Evolutionary conservation across 805 yeast genomes (phyloP), one percentile per base, ranked within the genome.

Genomic region (Hanseniaspora taiwanica): DNA sequence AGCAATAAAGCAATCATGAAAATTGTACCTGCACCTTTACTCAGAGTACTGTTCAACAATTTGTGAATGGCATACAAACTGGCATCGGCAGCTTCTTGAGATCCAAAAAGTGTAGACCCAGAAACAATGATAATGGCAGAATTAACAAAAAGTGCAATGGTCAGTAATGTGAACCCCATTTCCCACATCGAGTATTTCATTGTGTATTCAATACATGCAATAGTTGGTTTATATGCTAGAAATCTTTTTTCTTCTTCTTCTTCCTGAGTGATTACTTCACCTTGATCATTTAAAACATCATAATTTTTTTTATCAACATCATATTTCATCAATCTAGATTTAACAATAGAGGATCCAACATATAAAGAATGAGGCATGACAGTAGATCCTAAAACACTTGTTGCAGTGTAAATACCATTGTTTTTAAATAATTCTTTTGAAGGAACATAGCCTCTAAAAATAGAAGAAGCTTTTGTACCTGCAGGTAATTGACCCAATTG

Each of bases 341-440:
- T 94, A 10, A 84, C 95, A 42, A 85, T 65, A n/a, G 86, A 93
- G 0, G 89, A 79, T 0, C 95, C 95, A 40, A 85, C 64, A 53
- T 81, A 85, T 37, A 85, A 64, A 3, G 87, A 78, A 55, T 85
- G 95, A 4, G 95, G 95, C 95, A 85, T 85, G 20, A 85, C 94
- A 0, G 94, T 85, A 12, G 95, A 95, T 43, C 95, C 96, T 36
- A 84, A 66, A 43, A 85, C 81, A 10, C 93, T 91, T 45, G 84
- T 69, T 20, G 87, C 76, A 32, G 79, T 63, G 51, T 77, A 82
- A 35, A 82, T 62, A 4, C 93, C 89, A 52, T 72, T 69, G 50
- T 71, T 72, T 47, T 72, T 74, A 35, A 65, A 62, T 54, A 74
- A 57, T 20, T 61, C 60, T 8, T 47, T 44, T 1, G 72, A 65